Evolutionary conservation across 208 protist genomes (phyloP).

Genomic region (Wallacemonas rigidus): DNA sequence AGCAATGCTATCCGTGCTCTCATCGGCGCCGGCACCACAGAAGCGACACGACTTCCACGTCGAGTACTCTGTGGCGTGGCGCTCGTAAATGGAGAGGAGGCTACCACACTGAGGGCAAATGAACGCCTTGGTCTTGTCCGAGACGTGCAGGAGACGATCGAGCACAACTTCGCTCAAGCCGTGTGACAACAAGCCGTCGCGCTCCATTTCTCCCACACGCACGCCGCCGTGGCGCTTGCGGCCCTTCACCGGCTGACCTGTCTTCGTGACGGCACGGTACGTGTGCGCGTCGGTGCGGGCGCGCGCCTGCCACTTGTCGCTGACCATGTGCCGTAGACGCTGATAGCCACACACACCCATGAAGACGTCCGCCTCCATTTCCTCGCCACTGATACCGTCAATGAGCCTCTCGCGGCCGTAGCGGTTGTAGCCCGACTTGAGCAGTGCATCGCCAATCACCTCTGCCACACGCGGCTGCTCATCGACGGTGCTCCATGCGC

Average conservation of each 20-base stretch:
- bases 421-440: slow-evolving; percentile 95
- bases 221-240: slow-evolving; percentile 97
- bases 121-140: slow-evolving; percentile 88
- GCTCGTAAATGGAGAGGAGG: slow-evolving; percentile 88
- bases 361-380: slow-evolving; percentile 98
- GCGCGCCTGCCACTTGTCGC: slow-evolving; percentile 99
- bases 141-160: slow-evolving; percentile 97
- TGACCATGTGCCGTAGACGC: slow-evolving; percentile 99
- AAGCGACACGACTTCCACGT: slow-evolving; percentile 90
- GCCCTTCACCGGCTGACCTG: slow-evolving; percentile 99
- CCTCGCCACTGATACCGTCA: slow-evolving; percentile 94
- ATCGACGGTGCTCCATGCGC: slow-evolving; percentile 88
- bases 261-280: slow-evolving; percentile 95
- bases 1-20: slow-evolving; percentile 78
- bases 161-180: slow-evolving; percentile 98
- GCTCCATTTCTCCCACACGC: slow-evolving; percentile 99
- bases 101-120: slow-evolving; percentile 80
- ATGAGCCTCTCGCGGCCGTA: slow-evolving; percentile 97
- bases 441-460: slow-evolving; percentile 97
- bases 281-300: slow-evolving; percentile 87
- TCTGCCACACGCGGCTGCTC: slow-evolving; percentile 68
- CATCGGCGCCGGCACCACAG: slow-evolving; percentile 79
- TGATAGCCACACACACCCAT: slow-evolving; percentile 99
- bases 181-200: slow-evolving; percentile 99
- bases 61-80: slow-evolving; percentile 77